Conservation (phyloP, 345 rosid species). For the Barbarea vulgaris region DNA sequence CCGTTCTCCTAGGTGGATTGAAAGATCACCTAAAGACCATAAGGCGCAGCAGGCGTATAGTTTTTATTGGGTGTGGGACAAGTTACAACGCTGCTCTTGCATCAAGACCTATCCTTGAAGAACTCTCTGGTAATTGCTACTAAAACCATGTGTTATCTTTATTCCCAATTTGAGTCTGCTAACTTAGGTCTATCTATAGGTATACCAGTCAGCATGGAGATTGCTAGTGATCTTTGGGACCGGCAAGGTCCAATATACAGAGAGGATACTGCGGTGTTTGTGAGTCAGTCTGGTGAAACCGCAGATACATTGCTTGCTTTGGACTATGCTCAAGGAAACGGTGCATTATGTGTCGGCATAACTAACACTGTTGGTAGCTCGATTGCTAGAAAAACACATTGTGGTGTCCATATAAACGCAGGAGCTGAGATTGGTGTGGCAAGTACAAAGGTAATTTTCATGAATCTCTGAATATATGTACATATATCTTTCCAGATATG, state of each 20-base stretch:
- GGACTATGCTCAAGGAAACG: constrained; percentile 82
- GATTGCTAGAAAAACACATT: constrained; percentile 85
- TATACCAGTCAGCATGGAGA: constrained; percentile 96
- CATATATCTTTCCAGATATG: not conserved
- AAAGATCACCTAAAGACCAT: constrained; percentile 94
- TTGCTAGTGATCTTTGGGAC: constrained; percentile 95
- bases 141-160: not conserved
- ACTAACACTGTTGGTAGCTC: constrained; percentile 97
- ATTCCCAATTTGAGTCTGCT: not conserved
- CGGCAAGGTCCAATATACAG: constrained; percentile 95
- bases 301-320: constrained; percentile 89
- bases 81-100: constrained; percentile 98
- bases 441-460: constrained; percentile 76
- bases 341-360: constrained; percentile 96
- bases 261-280: constrained; percentile 97
- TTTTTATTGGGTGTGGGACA: constrained; percentile 95
- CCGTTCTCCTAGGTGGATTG: constrained; percentile 92
- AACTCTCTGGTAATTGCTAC: constrained; percentile 78
- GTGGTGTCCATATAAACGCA: constrained; percentile 94
- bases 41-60: constrained; percentile 88
- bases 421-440: constrained; percentile 98
- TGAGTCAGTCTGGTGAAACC: constrained; percentile 99
- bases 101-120: constrained; percentile 92
- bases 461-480: constrained; percentile 4
- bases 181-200: constrained; percentile 46